Percentiles rank a stretch among this genome's conserved stretches.
Evolutionary conservation across 352 stramenopile species (phyloP).

Genomic region (Globisporangium camurandrum): DNA sequence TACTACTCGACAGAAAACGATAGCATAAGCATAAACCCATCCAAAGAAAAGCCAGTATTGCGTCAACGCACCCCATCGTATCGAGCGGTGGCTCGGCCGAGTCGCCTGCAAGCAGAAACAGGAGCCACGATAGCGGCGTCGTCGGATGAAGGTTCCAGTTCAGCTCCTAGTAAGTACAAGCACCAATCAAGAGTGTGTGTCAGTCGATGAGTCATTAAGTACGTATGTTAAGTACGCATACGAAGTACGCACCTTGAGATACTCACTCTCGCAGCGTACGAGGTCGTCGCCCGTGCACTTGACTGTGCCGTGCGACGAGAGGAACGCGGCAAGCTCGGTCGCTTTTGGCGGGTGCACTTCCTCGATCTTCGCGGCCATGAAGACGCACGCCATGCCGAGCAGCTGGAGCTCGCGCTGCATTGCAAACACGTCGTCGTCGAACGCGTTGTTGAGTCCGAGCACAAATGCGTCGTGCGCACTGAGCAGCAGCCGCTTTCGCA

Average conservation of each 20-base stretch:
- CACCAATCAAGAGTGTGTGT: constrained; percentile 14
- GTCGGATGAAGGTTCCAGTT: constrained; percentile 80
- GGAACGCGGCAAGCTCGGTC: constrained; percentile 51
- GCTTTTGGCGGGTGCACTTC: constrained; percentile 74
- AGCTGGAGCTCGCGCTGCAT: constrained; percentile 55
- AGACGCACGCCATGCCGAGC: constrained; percentile 55
- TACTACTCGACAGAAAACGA: background rate
- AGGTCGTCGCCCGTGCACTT: constrained; percentile 43
- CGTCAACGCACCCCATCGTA: constrained; percentile 55
- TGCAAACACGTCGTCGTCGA: constrained; percentile 45
- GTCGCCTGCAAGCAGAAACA: constrained; percentile 68
- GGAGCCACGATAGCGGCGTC: constrained; percentile 64
- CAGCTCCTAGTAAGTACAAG: constrained; percentile 38
- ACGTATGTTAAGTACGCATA: background rate
- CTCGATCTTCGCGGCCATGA: constrained; percentile 83
- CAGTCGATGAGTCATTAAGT: background rate
- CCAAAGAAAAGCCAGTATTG: no score
- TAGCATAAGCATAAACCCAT: no score
- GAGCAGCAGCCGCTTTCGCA: constrained; percentile 41
- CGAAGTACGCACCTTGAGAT: constrained; percentile 39
- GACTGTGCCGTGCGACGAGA: constrained; percentile 39
- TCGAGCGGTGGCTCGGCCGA: constrained; percentile 55
- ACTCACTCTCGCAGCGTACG: constrained; percentile 49
- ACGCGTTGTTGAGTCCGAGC: constrained; percentile 26
- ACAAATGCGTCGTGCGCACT: constrained; percentile 26